Evolutionary conservation across 106 monocot genomes (phyloP), one percentile per base, ranked within the genome.

Genomic region (Apostasia ramifera): DNA sequence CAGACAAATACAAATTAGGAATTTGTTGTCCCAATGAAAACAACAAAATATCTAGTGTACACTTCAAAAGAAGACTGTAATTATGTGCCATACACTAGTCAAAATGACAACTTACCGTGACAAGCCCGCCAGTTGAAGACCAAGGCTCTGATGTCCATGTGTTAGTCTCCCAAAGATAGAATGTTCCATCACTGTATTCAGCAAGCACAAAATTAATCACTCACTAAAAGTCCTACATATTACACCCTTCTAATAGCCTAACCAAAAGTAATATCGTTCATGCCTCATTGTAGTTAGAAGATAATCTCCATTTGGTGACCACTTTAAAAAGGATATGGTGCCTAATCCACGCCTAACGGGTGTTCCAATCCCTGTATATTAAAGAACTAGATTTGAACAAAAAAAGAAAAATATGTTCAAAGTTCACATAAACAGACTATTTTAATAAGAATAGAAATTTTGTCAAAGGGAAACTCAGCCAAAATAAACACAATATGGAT

Each of bases 81-180:
- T 44, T 62, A 62, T 44, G 62, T n/a, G 44, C 42, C 13, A n/a
- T 11, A 57, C 44, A 13, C 4, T 13, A 7, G 60, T 60, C 42
- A 11, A 57, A 57, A n/a, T 7, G 62, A 62, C 11, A 14, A 81
- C 91, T 85, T 83, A 98, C 98, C 49, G 87, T 83, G 26, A 93
- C 83, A 83, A 80, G 65, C 78, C 98, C 98, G 70, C 87, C 82
- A 64, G 78, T 74, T 52, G 98, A 90, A 53, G 98, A 98, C 98
- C 98, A 98, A 38, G 70, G 89, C 74, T 93, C 90, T 74, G 98
- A 98, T 14, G 90, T 93, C 98, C 98, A 98, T 48, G 87, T 98
- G 71, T 86, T 87, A 69, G 98, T 98, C 79, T 98, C 98, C 98
- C 98, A 98, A 15, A 98, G 77, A 83, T 98, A 93, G 79, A 98